Conservation (phyloP, 257 asterid species). For the Solanum tacnaense region DNA sequence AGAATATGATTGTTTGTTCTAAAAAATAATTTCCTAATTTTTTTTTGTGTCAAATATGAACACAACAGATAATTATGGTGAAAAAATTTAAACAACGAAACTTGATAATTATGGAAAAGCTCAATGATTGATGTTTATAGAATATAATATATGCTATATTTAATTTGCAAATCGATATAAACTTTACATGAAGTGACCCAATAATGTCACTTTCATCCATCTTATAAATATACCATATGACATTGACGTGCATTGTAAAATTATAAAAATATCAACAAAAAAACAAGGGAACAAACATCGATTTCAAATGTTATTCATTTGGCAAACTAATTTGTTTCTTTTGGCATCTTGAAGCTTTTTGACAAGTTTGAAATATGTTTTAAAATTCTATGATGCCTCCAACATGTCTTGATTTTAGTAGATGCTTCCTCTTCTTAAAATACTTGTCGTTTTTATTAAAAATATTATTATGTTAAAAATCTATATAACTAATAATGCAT, state of each 20-base stretch:
- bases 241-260: background rate
- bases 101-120: background rate
- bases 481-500: no score
- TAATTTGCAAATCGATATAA: background rate
- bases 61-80: background rate
- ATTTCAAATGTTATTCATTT: background rate
- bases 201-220: background rate
- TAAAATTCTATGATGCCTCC: background rate
- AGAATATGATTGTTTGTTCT: background rate
- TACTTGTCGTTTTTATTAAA: background rate
- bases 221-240: background rate
- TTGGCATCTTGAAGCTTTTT: background rate
- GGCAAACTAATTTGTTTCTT: background rate
- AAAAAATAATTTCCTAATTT: background rate
- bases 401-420: background rate
- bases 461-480: no score
- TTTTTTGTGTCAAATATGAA: background rate
- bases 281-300: background rate
- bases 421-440: rapidly evolving
- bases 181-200: background rate
- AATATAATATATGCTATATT: background rate
- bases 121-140: background rate
- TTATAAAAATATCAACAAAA: background rate
- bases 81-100: background rate
- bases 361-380: background rate